Evolutionary conservation across 768 basidiomycete species (phyloP), one percentile per base, ranked within the genome.

Genomic region (Lactifluus rugatus): DNA sequence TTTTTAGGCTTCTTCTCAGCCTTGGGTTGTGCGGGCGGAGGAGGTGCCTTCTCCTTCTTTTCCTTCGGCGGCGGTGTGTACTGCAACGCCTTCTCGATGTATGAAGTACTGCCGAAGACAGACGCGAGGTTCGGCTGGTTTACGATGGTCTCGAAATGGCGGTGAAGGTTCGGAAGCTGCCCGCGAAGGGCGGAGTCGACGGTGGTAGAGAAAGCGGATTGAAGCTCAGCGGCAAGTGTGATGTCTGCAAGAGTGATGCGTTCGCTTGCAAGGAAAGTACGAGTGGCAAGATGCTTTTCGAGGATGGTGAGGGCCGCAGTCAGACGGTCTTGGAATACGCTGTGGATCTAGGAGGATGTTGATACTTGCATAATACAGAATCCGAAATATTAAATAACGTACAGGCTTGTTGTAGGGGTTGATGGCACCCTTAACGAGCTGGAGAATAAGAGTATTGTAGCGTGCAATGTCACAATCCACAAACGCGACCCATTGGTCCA

Each of bases 191-290:
- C 64, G 17, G 84, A 81, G 66, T 92, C 94, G 65, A 93, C 62
- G 62, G 80, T 81, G 63, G 74, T n/a, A 23, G 66, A 54, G 67
- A 81, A 80, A 2, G 78, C 78, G 61, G 76, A 76, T 63, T 76
- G 76, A 61, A 92, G 69, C 68, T 79, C 63, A 52, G 76, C 70
- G 37, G 87, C 89, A 63, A 90, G 65, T 68, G 71, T 70, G 72
- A 99, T 71, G 67, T 99, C 96, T 62, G 93, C 96, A 48, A 95
- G 79, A 61, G 93, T 91, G 78, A 98, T 87, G 68, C 95, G 89
- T 70, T 99, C 91, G 64, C 85, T 86, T 55, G 93, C 93, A 67
- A 98, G 81, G 81, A 84, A 98, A 47, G 95, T 99, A 68, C 81
- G 83, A 57, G 81, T 77, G 49, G 76, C 69, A 66, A 99, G 83